Conservation (phyloP, 1,139 yeast genomes). For the Eremothecium cymbalariae region DNA sequence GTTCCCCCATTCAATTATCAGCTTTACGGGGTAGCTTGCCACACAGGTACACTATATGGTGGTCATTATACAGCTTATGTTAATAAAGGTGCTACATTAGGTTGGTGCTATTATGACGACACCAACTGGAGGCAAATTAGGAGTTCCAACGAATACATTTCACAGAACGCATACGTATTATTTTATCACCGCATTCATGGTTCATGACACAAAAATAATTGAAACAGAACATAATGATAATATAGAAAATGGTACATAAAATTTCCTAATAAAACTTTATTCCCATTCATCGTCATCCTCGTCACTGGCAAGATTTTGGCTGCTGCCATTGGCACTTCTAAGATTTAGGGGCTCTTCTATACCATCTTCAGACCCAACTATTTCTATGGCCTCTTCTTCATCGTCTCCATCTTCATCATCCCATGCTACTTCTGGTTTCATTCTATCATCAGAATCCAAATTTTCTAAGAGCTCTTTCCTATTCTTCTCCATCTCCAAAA, state of each 20-base stretch:
- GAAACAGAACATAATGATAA: slow-evolving; percentile 6
- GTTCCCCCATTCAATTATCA: slow-evolving; percentile 71
- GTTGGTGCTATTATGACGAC: slow-evolving; percentile 33
- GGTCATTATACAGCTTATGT: slow-evolving; percentile 93
- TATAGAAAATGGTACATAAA: slow-evolving; percentile 4
- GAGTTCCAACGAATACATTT: slow-evolving; percentile 27
- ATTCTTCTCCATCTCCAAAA: slow-evolving; percentile 56
- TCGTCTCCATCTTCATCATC: slow-evolving; percentile 29
- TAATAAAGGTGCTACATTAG: slow-evolving; percentile 45
- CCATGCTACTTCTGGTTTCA: slow-evolving; percentile 22
- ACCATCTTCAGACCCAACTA: slow-evolving; percentile 8
- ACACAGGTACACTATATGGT: slow-evolving; percentile 69
- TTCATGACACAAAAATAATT: slow-evolving; percentile 1
- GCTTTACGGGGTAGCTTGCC: slow-evolving; percentile 83
- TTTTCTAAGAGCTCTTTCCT: slow-evolving; percentile 49
- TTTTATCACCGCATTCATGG: slow-evolving; percentile 41
- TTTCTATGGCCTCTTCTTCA: slow-evolving; percentile 11
- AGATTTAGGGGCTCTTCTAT: slow-evolving; percentile 11
- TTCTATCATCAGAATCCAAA: slow-evolving; percentile 14
- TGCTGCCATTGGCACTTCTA: slow-evolving; percentile 12
- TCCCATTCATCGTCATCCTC: slow-evolving; percentile 57
- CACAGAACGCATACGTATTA: slow-evolving; percentile 62
- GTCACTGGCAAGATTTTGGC: slow-evolving; percentile 23
- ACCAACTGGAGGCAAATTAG: slow-evolving; percentile 25
- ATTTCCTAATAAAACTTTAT: slow-evolving; percentile 19